Conservation (phyloP, 495 filamentous ascomycete species). For the Articulospora tetracladia region DNA sequence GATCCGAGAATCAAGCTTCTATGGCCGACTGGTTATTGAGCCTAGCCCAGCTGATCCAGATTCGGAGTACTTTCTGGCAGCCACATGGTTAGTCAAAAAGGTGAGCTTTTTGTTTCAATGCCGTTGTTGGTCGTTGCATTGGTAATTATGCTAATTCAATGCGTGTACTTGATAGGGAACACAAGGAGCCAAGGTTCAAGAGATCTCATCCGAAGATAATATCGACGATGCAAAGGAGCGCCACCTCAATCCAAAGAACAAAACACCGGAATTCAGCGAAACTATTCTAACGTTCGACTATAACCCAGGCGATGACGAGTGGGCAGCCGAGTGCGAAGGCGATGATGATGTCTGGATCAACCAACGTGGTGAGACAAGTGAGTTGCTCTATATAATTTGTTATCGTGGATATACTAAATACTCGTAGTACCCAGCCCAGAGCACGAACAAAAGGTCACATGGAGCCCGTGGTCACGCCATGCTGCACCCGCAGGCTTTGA, state of each 20-base stretch:
- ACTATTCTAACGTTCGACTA: slow-evolving; percentile 4
- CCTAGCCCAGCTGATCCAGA: not conserved
- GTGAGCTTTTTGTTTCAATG: not conserved
- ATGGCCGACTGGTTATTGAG: not conserved
- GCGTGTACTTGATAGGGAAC: no score
- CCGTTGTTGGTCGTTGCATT: no score
- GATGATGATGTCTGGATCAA: not conserved
- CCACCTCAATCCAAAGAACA: not conserved
- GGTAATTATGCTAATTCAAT: not conserved
- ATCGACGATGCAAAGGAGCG: not conserved
- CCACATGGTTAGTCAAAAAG: not conserved
- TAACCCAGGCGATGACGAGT: not conserved
- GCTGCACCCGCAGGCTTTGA: not conserved
- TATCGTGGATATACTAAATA: not conserved
- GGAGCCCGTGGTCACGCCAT: not conserved
- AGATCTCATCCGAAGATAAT: not conserved
- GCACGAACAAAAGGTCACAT: not conserved
- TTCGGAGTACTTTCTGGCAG: not conserved
- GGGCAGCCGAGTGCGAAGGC: not conserved
- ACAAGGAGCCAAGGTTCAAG: not conserved
- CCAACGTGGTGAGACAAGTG: not conserved
- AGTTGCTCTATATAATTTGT: not conserved
- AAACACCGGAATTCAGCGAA: not conserved
- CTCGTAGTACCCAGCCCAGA: not conserved
- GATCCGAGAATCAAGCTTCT: not conserved